These are phyloP conservation scores for Pichia inconspicua DNA, from an alignment of 1,139 yeast genomes.

Conservation along the genomic window DNA sequence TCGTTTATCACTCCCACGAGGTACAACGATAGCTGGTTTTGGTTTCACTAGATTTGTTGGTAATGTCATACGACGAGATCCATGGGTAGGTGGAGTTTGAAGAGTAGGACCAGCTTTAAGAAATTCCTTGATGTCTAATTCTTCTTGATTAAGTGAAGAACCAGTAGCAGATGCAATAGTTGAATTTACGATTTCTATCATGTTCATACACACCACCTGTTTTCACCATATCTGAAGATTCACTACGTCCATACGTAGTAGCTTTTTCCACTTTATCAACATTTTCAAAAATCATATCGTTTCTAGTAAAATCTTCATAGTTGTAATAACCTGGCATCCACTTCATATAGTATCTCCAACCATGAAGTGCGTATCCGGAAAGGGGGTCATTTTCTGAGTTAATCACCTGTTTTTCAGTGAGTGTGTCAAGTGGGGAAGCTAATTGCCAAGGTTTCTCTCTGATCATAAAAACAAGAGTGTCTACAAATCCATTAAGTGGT, in stretches of 20 bases:
- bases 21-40: background rate
- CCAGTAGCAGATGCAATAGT: background rate
- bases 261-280: background rate
- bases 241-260: constrained; percentile 1
- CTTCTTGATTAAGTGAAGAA: background rate
- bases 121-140: constrained; percentile 3
- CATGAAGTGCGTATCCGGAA: constrained; percentile 12
- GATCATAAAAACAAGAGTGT: constrained; percentile 64
- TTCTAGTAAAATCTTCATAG: background rate
- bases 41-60: background rate
- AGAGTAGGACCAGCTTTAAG: background rate
- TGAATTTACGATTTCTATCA: background rate
- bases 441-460: constrained; percentile 58
- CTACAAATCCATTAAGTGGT: constrained; percentile 74
- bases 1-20: background rate
- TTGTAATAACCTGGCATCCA: constrained; percentile 23
- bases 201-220: background rate
- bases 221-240: background rate
- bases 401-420: constrained; percentile 5
- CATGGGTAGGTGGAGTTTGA: background rate
- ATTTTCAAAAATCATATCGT: background rate
- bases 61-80: background rate
- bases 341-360: constrained; percentile 17
- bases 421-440: constrained; percentile 13
- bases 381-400: background rate